Evolutionary conservation across 2,329 filamentous ascomycete species (phyloP), one percentile per base, ranked within the genome.

Genomic region (Botryotinia calthae): DNA sequence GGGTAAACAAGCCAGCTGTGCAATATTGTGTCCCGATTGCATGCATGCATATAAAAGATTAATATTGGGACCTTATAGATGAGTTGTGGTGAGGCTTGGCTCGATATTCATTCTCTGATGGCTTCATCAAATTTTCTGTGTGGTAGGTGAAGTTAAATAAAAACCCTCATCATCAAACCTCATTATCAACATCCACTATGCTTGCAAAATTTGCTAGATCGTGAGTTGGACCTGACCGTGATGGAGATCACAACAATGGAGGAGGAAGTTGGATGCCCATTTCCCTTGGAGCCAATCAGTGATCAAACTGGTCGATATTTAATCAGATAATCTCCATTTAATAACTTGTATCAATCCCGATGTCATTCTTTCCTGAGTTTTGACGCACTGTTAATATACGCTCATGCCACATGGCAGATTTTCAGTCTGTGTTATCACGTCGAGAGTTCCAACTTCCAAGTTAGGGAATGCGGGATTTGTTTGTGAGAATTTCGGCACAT

Each of bases 381-480:
- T 46, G 48, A 56, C 34, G 34, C 65, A 58, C 42, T 42, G 34
- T 44, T 34, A 10, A 56, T 16, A 68, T 25, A 58, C n/a, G 51
- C 65, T 44, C 37, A 68, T 68, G 65, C 48, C 48, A 68, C 34
- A 68, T 58, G 48, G 65, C 48, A 56, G 65, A 68, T 68, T 42
- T 56, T 42, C 48, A 42, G 48, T 68, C 48, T 56, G 48, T 54
- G 64, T 67, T 67, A 67, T 42, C 34, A 42, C 64, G 18, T 67
- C 22, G 48, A 56, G 5, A 54, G 64, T 56, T 67, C 64, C 64
- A 67, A 40, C 48, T 54, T 54, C 48, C 48, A 54, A n/a, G 46
- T 20, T 42, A 56, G 34, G 34, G 7, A n/a, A 42, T 28, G 48
- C 25, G 48, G 54, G 31, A 34, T 31, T 44, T 68, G 8, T 68